Conservation (phyloP, 352 stramenopile genomes). For the Phytophthora fragariae region DNA sequence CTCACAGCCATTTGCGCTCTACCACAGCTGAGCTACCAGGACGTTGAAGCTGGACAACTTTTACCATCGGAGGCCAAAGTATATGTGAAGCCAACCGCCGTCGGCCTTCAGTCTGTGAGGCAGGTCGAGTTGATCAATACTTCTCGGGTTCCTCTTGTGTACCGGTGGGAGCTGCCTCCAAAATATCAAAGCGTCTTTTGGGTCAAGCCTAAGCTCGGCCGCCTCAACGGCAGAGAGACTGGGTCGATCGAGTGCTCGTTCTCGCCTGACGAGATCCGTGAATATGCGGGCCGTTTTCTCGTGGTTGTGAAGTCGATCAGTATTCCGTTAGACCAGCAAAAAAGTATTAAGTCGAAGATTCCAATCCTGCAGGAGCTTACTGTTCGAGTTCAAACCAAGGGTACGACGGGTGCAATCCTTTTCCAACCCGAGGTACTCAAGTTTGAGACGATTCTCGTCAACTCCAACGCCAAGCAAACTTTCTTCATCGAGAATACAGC, state of each 20-base stretch:
- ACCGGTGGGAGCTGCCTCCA: slow-evolving; percentile 74
- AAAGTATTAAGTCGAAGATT: slow-evolving; percentile 36
- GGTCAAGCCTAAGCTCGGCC: slow-evolving; percentile 71
- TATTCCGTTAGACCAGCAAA: slow-evolving; percentile 41
- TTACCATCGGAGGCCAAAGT: slow-evolving; percentile 48
- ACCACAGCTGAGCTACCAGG: slow-evolving; percentile 59
- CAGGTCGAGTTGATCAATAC: slow-evolving; percentile 74
- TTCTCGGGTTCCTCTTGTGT: slow-evolving; percentile 89
- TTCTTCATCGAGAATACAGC: slow-evolving; percentile 81
- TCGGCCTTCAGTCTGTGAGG: slow-evolving; percentile 72
- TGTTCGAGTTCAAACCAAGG: slow-evolving; percentile 74
- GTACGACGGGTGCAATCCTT: slow-evolving; percentile 73
- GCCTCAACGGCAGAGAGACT: slow-evolving; percentile 87
- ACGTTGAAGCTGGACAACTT: slow-evolving; percentile 25
- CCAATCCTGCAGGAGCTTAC: slow-evolving; percentile 69
- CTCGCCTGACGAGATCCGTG: slow-evolving; percentile 72
- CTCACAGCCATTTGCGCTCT: slow-evolving; percentile 64
- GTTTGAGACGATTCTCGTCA: slow-evolving; percentile 90
- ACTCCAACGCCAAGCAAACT: slow-evolving; percentile 69
- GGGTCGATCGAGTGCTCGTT: slow-evolving; percentile 76
- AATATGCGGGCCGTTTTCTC: slow-evolving; percentile 78
- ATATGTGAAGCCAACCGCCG: slow-evolving; percentile 86
- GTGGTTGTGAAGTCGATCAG: slow-evolving; percentile 80
- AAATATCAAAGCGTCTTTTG: slow-evolving; percentile 69
- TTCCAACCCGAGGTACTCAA: slow-evolving; percentile 75